phyloP scores from a whole-genome alignment of 164 flowering plant species.

The Houttuynia cordata region DNA sequence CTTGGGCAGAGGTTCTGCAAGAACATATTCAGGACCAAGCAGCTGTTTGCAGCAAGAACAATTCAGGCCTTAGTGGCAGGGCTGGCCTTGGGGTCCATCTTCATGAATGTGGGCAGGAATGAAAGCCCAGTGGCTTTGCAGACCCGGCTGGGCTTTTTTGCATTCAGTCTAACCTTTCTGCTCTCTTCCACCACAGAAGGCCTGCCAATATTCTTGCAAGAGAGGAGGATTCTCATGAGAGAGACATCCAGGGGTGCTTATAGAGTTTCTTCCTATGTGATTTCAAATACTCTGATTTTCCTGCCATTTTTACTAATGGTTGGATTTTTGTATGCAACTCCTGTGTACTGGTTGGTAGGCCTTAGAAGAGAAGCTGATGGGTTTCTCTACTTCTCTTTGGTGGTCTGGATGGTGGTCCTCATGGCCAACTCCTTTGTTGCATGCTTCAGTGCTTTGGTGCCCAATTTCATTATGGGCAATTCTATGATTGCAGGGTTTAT shows the following conservation, averaged over 20 bases:
- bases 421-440: slow-evolving; percentile 84
- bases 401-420: slow-evolving; percentile 74
- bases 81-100: slow-evolving; percentile 56
- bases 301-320: slow-evolving; percentile 67
- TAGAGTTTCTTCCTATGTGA: slow-evolving; percentile 66
- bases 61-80: slow-evolving; percentile 60
- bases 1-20: slow-evolving; percentile 58
- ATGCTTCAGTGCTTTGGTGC: slow-evolving; percentile 85
- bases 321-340: slow-evolving; percentile 52
- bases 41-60: slow-evolving; percentile 56
- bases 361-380: slow-evolving; percentile 39
- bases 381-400: slow-evolving; percentile 59
- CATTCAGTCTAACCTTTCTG: slow-evolving; percentile 81
- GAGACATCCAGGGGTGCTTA: slow-evolving; percentile 86
- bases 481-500: slow-evolving; percentile 72
- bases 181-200: slow-evolving; percentile 84
- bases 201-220: slow-evolving; percentile 71
- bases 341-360: slow-evolving; percentile 84
- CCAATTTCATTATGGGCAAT: slow-evolving; percentile 87
- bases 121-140: slow-evolving; percentile 25
- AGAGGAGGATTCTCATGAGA: slow-evolving; percentile 62
- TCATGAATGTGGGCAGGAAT: slow-evolving; percentile 33
- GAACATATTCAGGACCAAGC: slow-evolving; percentile 73
- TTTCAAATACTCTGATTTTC: slow-evolving; percentile 66
- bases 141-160: slow-evolving; percentile 71